Conservation (phyloP, 2,329 filamentous ascomycete genomes). For the Hypocrella siamensis region DNA sequence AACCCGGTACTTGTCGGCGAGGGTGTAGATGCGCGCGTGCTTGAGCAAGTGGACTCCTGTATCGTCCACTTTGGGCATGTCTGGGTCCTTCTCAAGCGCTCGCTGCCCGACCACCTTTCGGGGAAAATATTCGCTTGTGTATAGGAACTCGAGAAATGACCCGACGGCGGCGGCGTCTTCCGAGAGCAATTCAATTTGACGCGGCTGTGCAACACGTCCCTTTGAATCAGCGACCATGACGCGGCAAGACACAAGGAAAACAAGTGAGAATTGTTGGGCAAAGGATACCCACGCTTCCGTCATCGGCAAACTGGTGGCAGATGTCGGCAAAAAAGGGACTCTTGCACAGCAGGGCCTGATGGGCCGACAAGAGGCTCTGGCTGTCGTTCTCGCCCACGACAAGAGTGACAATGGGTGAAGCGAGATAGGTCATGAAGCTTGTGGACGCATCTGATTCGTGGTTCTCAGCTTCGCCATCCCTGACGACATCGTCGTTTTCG, state of each 20-base stretch:
- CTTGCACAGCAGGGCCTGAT: conserved; percentile 59
- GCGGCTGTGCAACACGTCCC: conserved; percentile 31
- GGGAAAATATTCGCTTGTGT: conserved; percentile 50
- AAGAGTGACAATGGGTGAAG: conserved; percentile 53
- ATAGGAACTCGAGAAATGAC: conserved; percentile 24
- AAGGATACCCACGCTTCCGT: conserved; percentile 37
- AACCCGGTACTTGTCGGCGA: conserved; percentile 65
- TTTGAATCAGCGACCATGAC: too few relatives aligned
- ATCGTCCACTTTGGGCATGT: conserved; percentile 52
- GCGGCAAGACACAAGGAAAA: too few relatives aligned
- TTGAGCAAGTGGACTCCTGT: conserved; percentile 72
- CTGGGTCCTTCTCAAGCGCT: conserved; percentile 52
- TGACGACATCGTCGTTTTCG: conserved; percentile 13
- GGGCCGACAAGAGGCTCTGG: conserved; percentile 54
- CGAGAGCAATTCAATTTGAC: conserved; percentile 47
- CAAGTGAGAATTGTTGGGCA: too few relatives aligned
- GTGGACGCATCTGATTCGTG: too few relatives aligned
- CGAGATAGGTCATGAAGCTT: conserved; percentile 43
- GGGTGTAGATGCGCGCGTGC: conserved; percentile 78
- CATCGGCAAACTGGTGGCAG: conserved; percentile 44
- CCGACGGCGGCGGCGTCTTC: conserved; percentile 20
- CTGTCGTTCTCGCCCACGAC: conserved; percentile 43
- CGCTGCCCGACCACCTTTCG: conserved; percentile 46
- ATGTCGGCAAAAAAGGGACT: conserved; percentile 60
- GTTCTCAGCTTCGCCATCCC: conserved; percentile 18